phyloP scores from a whole-genome alignment of 805 yeast species.

The Torulaspora maleeae region DNA sequence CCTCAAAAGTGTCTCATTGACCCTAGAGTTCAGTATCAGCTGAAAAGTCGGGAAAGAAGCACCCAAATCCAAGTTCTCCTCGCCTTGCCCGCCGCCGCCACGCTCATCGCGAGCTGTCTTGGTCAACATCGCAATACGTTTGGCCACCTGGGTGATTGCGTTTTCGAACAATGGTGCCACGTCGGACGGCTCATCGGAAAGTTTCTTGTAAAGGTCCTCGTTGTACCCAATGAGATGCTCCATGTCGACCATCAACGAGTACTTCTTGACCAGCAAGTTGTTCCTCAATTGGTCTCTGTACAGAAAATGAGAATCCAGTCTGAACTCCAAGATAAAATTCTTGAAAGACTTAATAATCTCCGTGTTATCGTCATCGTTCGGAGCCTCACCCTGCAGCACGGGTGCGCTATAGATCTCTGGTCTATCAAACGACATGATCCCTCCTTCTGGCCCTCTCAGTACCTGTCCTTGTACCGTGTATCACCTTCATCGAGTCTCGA shows the following conservation, averaged over 20 bases:
- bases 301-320: slow-evolving; percentile 74
- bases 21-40: slow-evolving; percentile 66
- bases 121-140: slow-evolving; percentile 49
- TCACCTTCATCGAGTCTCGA: no score
- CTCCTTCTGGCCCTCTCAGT: neutral
- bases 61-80: slow-evolving; percentile 29
- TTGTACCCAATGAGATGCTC: slow-evolving; percentile 84
- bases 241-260: slow-evolving; percentile 65
- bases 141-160: slow-evolving; percentile 82
- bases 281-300: slow-evolving; percentile 90
- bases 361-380: slow-evolving; percentile 55
- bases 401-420: slow-evolving; percentile 70
- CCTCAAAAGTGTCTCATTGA: slow-evolving; percentile 69
- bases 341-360: slow-evolving; percentile 75
- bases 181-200: slow-evolving; percentile 82
- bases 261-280: slow-evolving; percentile 72
- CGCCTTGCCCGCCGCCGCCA: slow-evolving; percentile 11
- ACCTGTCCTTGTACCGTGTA: neutral
- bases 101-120: slow-evolving; percentile 13
- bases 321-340: slow-evolving; percentile 76
- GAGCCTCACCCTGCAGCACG: slow-evolving; percentile 80
- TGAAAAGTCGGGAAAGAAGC: slow-evolving; percentile 76
- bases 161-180: slow-evolving; percentile 80
- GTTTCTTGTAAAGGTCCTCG: slow-evolving; percentile 79
- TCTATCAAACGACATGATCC: slow-evolving; percentile 64